Evolutionary conservation across 2,329 filamentous ascomycete genomes (phyloP).

Genomic region (Exophiala phaeomuriformis): DNA sequence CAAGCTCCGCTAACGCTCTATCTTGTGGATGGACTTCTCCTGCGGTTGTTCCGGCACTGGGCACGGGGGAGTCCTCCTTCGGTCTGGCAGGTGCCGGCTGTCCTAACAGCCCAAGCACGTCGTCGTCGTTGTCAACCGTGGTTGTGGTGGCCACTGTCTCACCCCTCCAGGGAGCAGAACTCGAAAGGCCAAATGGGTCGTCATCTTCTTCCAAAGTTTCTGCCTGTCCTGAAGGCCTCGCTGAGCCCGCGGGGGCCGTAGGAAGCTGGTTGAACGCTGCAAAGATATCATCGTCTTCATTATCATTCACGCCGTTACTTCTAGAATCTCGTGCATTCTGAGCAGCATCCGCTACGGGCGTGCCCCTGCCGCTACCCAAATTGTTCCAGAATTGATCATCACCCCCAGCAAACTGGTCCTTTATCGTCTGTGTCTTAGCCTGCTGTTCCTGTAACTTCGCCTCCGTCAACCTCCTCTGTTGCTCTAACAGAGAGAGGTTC

Average conservation of each 20-base stretch:
- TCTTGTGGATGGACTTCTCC: conserved; percentile 53
- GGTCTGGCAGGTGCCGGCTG: conserved; percentile 47
- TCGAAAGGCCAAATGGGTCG: conserved; percentile 75
- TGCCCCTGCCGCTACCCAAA: conserved; percentile 52
- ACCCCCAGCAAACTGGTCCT: conserved; percentile 64
- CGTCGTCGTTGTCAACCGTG: conserved; percentile 52
- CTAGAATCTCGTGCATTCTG: conserved; percentile 3
- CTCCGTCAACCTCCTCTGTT: conserved; percentile 65
- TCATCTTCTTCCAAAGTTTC: conserved; percentile 55
- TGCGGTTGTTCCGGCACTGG: conserved; percentile 26
- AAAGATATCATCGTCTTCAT: conserved; percentile 54
- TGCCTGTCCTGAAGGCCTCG: conserved; percentile 13
- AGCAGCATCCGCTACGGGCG: conserved; percentile 29
- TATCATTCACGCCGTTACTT: conserved; percentile 31
- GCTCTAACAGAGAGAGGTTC: conserved; percentile 61
- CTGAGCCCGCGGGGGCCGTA: conserved; percentile 30
- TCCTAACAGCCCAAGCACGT: conserved; percentile 55
- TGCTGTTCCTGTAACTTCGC: conserved; percentile 68
- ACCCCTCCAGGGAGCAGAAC: conserved; percentile 45
- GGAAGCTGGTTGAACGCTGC: conserved; percentile 50
- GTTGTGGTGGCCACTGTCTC: conserved; percentile 45
- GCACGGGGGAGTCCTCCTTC: conserved; percentile 1
- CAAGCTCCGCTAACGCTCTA: conserved; percentile 73
- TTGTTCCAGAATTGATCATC: conserved; percentile 68
- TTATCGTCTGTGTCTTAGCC: conserved; percentile 62